Base-by-base conservation (phyloP, 192 early-diverging fungal genomes). In the Blastocladiella britannica region DNA sequence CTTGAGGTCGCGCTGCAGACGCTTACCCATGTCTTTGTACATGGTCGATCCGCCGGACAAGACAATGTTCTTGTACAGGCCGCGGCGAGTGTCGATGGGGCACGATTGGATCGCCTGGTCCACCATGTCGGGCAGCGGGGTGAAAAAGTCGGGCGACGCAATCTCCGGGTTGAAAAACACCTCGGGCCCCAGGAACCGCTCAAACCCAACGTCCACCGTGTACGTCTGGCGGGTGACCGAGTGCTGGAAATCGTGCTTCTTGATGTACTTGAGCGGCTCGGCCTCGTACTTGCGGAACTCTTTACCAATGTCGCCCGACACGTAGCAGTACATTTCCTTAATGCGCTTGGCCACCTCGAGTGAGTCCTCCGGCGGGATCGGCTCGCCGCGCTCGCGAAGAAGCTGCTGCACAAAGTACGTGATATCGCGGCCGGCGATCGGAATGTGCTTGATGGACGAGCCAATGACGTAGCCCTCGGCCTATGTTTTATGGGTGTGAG, bases 91-190 rank as follows among this genome's bases (percentile, higher is more conserved):
- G 72, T 97, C 94, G 60, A 97, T 95, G 18, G 94, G 94, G 62
- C 91, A 91, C 60, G 81, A 84, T 67, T 97, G 94, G 58, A 97
- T 91, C 30, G 89, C 89, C 56, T 76, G 86, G 75, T 97, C 94
- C 24, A 97, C 92, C 23, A 95, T 88, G 43, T 92, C 85, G 8
- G 94, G 92, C 24, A 97, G 72, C 29, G 94, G 94, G 22, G 88
- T 94, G 60, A 94, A 68, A 66, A 94, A 97, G 66, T 95, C 92
- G 24, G 90, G 87, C 76, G 82, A 86, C 47, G 86, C 87, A 60
- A 97, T 91, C 73, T 97, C 94, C 24, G 94, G 94, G 67, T 94
- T 95, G 76, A 97, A 97, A 69, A 97, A 97, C 67, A 97, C 88
- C 65, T 97, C 94, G 20, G 94, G 94, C n/a, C 87, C 94, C 58